Base-by-base conservation (phyloP, 805 yeast species). In the Cyberlindnera euphorbiiphila region DNA sequence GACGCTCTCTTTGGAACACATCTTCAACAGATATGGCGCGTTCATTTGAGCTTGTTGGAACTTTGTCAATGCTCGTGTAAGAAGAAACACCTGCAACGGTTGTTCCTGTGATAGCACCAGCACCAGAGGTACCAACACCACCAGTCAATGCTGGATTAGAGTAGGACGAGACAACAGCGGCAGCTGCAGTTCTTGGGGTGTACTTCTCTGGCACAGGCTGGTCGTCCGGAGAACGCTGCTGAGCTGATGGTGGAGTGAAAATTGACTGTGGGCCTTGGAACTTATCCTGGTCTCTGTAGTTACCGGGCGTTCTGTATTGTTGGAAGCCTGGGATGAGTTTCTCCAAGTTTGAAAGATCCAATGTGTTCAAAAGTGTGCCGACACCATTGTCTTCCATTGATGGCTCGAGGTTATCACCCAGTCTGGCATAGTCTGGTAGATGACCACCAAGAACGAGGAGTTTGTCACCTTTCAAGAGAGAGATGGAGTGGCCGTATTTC, bases 371-470 rank as follows among this genome's bases (percentile, higher is more conserved):
- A 62, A 73, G 69, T 26, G 78, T 78, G 34, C 82, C 85, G 46
- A 56, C 69, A 37, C 75, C 76, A 50, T 74, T 71, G 45, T 66
- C 75, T 9, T 61, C 64, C 38, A 66, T 74, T 33, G 74, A 69
- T 12, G 78, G 74, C 37, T 75, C 76, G 40, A 73, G 64, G 53
- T 76, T 66, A 41, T 68, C 71, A 18, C 68, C 68, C 19, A 65
- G 56, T 30, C 64, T 60, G 7, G 81, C 78, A 51, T 74, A 79
- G 54, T 85, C 91, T 46, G 76, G 73, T 48, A 78, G 74, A 60
- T 87, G 95, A 41, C 98, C 98, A 29, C 98, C 98, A 85, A 94
- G 81, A 12, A 91, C 75, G 10, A 89, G 56, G 24, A 91, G 54
- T 60, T 81, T 85, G 53, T 85, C 76, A 43, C 75, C 76, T 18